Evolutionary conservation across 768 basidiomycete species (phyloP).

Genomic region (Favolaschia claudopus): DNA sequence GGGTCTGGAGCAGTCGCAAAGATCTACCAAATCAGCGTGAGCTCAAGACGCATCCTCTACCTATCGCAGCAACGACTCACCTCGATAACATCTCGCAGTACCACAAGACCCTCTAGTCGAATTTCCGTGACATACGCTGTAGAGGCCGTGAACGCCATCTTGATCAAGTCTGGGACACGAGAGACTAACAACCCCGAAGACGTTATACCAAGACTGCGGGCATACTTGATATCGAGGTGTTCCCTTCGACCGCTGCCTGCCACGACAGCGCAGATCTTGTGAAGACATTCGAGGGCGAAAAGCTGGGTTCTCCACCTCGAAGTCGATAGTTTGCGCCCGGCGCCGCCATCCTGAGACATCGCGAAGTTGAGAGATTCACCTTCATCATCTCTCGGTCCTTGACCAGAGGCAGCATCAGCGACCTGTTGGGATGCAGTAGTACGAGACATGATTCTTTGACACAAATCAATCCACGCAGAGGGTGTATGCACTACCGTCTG

Average conservation of each 20-base stretch:
- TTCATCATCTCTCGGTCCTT: constrained; percentile 85
- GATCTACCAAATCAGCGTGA: constrained; percentile 56
- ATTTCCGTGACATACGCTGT: constrained; percentile 97
- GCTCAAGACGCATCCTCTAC: too few species aligned
- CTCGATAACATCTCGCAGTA: constrained; percentile 92
- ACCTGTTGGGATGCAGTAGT: constrained; percentile 87
- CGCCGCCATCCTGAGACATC: constrained; percentile 49
- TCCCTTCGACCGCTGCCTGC: constrained; percentile 77
- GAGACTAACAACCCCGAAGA: constrained; percentile 76
- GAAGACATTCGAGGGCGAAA: constrained; percentile 92
- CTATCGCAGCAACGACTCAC: constrained; percentile 46
- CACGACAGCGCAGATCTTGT: constrained; percentile 85
- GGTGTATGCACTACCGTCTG: constrained; percentile 95
- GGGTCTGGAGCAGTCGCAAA: constrained; percentile 91
- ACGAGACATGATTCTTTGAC: constrained; percentile 95
- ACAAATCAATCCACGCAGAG: constrained; percentile 97
- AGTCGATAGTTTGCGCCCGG: constrained; percentile 53
- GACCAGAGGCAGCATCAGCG: constrained; percentile 63
- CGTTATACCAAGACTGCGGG: constrained; percentile 64
- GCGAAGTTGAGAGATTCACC: constrained; percentile 86
- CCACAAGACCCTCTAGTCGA: constrained; percentile 86
- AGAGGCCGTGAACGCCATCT: constrained; percentile 97
- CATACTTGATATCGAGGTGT: constrained; percentile 82
- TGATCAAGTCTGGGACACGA: constrained; percentile 91
- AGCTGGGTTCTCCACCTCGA: constrained; percentile 97